phyloP scores from a whole-genome alignment of 495 filamentous ascomycete species.

The Penicillium steckii region DNA sequence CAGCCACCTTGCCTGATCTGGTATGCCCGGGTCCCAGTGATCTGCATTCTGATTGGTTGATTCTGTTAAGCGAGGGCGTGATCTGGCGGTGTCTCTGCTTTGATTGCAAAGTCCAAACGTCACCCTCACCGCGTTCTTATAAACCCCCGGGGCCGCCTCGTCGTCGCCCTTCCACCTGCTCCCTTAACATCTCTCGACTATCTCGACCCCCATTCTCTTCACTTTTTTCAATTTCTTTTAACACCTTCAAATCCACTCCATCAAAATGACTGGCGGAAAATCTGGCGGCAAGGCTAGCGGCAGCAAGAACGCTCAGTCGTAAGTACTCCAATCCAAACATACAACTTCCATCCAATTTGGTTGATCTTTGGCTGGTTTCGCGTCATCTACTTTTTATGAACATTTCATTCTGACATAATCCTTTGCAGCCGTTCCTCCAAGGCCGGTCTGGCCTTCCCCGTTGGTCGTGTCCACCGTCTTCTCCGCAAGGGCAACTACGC shows the following conservation, averaged over 20 bases:
- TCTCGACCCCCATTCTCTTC: constrained; percentile 5
- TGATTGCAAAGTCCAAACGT: constrained; percentile 40
- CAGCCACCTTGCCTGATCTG: constrained; percentile 30
- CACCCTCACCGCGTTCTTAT: constrained; percentile 47
- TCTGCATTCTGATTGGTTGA: constrained; percentile 40
- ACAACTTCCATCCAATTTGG: background rate
- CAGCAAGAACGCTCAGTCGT: constrained; percentile 98
- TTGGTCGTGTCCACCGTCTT: constrained; percentile 99
- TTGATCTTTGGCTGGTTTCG: background rate
- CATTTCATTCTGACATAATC: constrained; percentile 36
- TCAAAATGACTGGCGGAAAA: constrained; percentile 99
- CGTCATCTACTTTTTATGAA: background rate
- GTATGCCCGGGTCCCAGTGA: constrained; percentile 25
- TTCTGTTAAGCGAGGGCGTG: constrained; percentile 50
- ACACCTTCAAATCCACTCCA: constrained; percentile 11
- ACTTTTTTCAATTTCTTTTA: constrained; percentile 20
- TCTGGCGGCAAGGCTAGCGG: constrained; percentile 98
- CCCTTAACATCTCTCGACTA: constrained; percentile 25
- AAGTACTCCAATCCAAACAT: constrained; percentile 22
- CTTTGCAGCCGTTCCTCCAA: constrained; percentile 87
- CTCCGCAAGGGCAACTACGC: constrained; percentile 99
- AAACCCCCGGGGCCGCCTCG: constrained; percentile 40
- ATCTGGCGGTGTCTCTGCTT: constrained; percentile 35
- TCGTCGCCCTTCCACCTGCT: constrained; percentile 28
- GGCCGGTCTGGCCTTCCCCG: constrained; percentile 98